These are phyloP conservation scores for Drechslerella dactyloides DNA, from an alignment of 2,329 filamentous ascomycete genomes.

Conservation along the genomic window DNA sequence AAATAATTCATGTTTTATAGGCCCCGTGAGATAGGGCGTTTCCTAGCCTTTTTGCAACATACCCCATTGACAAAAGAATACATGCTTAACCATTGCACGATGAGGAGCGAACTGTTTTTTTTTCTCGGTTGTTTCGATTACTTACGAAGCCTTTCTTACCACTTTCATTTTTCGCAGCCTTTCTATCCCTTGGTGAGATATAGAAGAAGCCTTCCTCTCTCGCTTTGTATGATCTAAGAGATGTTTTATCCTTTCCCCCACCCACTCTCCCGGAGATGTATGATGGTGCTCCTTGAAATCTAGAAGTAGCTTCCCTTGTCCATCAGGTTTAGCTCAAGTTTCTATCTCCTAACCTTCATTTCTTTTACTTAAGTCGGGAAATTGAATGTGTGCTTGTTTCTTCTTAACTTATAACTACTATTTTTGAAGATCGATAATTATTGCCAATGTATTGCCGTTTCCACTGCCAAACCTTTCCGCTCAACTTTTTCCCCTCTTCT, in stretches of 20 bases:
- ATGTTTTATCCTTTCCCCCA: constrained; percentile 9
- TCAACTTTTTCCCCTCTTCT: too few species aligned
- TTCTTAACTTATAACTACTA: neutral
- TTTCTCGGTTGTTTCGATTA: constrained; percentile 1
- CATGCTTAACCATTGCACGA: constrained; percentile 47
- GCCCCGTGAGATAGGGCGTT: constrained; percentile 37
- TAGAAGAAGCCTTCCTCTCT: constrained; percentile 30
- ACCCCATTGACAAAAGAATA: constrained; percentile 51
- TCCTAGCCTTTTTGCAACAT: constrained; percentile 38
- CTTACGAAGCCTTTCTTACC: neutral
- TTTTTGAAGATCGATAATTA: neutral
- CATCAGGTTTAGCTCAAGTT: neutral
- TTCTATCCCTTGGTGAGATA: constrained; percentile 24
- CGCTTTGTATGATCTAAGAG: constrained; percentile 40
- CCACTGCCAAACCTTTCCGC: too few species aligned
- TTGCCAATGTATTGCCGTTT: neutral
- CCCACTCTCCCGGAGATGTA: constrained; percentile 34
- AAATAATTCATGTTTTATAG: constrained; percentile 43
- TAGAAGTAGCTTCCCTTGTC: constrained; percentile 35
- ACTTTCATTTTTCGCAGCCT: constrained; percentile 13
- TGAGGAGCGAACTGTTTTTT: constrained; percentile 36
- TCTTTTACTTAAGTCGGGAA: neutral
- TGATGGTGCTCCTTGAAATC: constrained; percentile 39
- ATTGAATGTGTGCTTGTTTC: neutral
- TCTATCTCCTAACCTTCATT: neutral